Base-by-base conservation (phyloP, 768 basidiomycete species). In the Tulasnella sp. region DNA sequence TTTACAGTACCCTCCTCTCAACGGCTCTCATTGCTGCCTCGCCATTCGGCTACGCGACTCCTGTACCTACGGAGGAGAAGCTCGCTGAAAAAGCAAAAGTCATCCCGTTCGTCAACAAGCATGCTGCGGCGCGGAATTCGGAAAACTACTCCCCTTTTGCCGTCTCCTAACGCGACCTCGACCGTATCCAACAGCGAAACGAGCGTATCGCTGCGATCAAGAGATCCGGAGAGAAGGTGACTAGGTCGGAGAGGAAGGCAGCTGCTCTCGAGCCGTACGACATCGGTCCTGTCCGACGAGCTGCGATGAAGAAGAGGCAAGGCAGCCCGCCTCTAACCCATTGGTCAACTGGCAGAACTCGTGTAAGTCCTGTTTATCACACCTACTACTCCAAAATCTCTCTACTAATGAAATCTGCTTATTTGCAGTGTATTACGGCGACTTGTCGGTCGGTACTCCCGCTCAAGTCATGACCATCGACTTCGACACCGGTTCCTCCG, bases 401-500 rank as follows among this genome's bases (percentile, higher is more conserved):
- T 57, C 55, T 57, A 2, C 55, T 57, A 57, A 44, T 44, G 10
- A 44, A 44, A 18, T 35, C 44, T 44, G 10, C 44, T 44, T 44
- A 13, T 44, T 44, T 57, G 23, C 55, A 57, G 55, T 57, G 55
- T 57, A 57, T 23, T 57, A 57, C 20, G 55, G 55, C 1, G 20
- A 71, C 70, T 29, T 37, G 23, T 42, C 32, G 3, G 70, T 77
- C 70, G 77, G 77, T n/a, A 77, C 77, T 15, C 77, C 77, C 5
- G 23, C 70, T 4, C 77, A 77, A 70, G 46, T 69, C 5, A 40
- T 48, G 15, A 77, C 77, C 35, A 69, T 77, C 39, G 70, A 77
- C 70, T 77, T 77, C 46, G 77, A 77, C 51, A 77, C 77, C 48
- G 83, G 83, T 11, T 70, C 67, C 29, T 40, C 77, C 42, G 67